Evolutionary conservation across 2,329 filamentous ascomycete species (phyloP).

Genomic region (Calonectria leucothoes): DNA sequence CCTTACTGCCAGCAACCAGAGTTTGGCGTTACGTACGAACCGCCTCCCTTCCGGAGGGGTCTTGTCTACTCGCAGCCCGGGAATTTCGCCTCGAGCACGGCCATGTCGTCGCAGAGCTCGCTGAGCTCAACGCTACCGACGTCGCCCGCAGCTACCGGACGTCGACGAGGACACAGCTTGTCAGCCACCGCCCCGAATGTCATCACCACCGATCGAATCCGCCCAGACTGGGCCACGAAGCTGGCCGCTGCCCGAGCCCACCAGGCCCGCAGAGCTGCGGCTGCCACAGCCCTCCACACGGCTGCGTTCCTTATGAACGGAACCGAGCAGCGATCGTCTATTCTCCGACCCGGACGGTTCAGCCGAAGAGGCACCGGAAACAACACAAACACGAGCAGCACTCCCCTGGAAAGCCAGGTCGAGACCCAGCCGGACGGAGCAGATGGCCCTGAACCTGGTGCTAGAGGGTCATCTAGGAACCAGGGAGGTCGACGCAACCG

Average conservation of each 20-base stretch:
- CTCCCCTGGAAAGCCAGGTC: conserved; percentile 39
- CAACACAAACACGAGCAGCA: conserved; percentile 45
- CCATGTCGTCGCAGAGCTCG: conserved; percentile 89
- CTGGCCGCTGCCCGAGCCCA: conserved; percentile 86
- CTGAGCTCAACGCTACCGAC: conserved; percentile 69
- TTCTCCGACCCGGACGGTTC: conserved; percentile 61
- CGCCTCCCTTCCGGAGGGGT: conserved; percentile 89
- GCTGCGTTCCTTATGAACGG: conserved; percentile 91
- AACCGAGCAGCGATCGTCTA: conserved; percentile 60
- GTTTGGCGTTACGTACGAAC: conserved; percentile 94
- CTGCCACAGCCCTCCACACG: conserved; percentile 93
- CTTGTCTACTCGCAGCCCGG: conserved; percentile 70
- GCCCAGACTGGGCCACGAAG: conserved; percentile 95
- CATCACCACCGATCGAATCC: conserved; percentile 90
- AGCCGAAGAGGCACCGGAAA: conserved; percentile 65
- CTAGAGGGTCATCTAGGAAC: conserved; percentile 34
- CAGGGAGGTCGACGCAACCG: conserved; percentile 57
- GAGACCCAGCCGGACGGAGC: conserved; percentile 15
- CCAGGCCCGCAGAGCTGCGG: conserved; percentile 86
- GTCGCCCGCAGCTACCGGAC: conserved; percentile 49
- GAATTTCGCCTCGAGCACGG: conserved; percentile 62
- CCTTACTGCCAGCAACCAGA: conserved; percentile 96
- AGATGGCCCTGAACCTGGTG: conserved; percentile 40
- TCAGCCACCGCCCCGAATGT: conserved; percentile 88
- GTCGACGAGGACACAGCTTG: conserved; percentile 68